Evolutionary conservation across 78 protist genomes (phyloP), one percentile per base, ranked within the genome.

Genomic region (Creolimax fragrantissima): DNA sequence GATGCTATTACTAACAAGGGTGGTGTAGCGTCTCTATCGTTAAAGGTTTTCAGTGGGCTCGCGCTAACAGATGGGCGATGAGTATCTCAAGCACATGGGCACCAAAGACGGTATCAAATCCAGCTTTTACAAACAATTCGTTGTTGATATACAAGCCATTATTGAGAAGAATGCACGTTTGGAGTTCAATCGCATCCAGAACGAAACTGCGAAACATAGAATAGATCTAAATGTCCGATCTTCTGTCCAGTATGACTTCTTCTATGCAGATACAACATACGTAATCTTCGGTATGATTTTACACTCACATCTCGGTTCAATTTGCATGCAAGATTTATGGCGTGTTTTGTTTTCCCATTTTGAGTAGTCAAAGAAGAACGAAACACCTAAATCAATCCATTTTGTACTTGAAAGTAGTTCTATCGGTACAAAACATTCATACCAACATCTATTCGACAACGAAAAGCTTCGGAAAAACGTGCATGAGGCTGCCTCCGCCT

Each of bases 11-110:
- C 97, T 41, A 96, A 96, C 94, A 97, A 97, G 94, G 97, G 98
- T 67, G 98, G 98, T 66, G 98, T 97, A 37, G 95, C 97, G 2
- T 94, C 96, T 2, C 95, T 97, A 35, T 95, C 97, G 5, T 44
- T 95, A 35, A 97, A 97, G 67, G 97, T 97, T 11, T 92, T 96
- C 3, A 85, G 97, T 2, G 97, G 95, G 3, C 95, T 97, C 3
- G 84, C 97, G 24, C 67, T 97, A 17, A 43, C 43, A 37, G 97
- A 96, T n/a, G n/a, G n/a, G n/a, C 44, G 93, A 93, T 81, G 95
- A 32, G 35, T 95, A 94, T 17, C 92, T 43, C 37, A 17, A 89
- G 45, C 94, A 88, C 91, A 93, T 95, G 96, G 88, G 94, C 44
- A 95, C 92, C 85, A 45, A 86, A 35, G 95, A 91, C 74, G 86